Percentiles rank a stretch among this genome's conserved stretches.
Conservation (phyloP, 164 flowering plant species). For the Vitis cinerea region DNA sequence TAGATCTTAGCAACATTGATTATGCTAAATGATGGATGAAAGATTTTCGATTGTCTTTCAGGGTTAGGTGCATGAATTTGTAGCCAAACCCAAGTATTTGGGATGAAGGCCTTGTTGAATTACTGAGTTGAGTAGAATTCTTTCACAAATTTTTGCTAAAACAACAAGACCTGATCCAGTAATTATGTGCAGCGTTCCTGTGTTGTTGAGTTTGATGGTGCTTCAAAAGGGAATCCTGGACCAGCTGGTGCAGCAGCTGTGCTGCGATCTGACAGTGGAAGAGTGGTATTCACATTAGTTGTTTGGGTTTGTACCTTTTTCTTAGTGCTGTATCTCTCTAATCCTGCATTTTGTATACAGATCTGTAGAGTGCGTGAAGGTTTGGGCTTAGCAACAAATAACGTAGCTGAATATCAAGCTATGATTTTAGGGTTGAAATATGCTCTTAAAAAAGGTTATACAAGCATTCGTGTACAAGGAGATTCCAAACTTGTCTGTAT, state of each 20-base stretch:
- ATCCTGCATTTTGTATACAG: conserved; percentile 30
- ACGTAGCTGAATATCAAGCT: conserved; percentile 83
- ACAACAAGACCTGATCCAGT: not conserved
- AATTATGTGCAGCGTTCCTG: conserved; percentile 45
- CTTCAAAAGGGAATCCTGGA: conserved; percentile 97
- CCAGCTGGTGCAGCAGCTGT: conserved; percentile 90
- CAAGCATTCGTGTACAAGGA: conserved; percentile 58
- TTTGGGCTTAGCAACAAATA: conserved; percentile 66
- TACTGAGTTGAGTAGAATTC: not conserved
- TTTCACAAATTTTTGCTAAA: not conserved
- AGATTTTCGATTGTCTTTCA: not conserved
- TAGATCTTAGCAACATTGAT: not conserved
- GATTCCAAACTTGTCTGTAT: conserved; percentile 82
- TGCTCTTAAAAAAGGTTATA: conserved; percentile 75
- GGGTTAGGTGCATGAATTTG: no score
- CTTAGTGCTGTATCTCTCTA: conserved; percentile 4
- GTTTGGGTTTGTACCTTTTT: not conserved
- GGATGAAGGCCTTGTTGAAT: no score
- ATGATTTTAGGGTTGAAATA: conserved; percentile 67
- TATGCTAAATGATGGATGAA: not conserved
- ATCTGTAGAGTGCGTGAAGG: conserved; percentile 80
- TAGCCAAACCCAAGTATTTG: no score
- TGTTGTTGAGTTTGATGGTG: conserved; percentile 91
- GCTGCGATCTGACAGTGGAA: conserved; percentile 70
- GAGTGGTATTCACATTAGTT: conserved; percentile 41